Conservation (phyloP, 805 yeast genomes). For the Ogataea naganishii region DNA sequence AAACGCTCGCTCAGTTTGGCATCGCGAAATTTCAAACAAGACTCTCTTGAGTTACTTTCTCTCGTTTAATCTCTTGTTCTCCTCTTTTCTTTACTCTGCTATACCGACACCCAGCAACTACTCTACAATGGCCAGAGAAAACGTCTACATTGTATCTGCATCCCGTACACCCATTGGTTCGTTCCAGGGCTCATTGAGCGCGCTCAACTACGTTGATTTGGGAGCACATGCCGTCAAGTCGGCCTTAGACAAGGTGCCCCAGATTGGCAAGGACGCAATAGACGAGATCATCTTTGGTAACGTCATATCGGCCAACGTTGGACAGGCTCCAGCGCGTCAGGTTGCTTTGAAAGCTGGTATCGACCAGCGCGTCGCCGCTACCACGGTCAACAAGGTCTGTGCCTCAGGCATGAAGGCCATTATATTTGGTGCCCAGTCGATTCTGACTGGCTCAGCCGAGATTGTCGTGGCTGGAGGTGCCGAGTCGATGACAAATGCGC, state of each 20-base stretch:
- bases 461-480: constrained; percentile 96
- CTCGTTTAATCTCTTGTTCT: too few species aligned
- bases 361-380: constrained; percentile 69
- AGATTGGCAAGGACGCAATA: constrained; percentile 65
- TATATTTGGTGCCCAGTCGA: constrained; percentile 84
- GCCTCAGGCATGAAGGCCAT: constrained; percentile 93
- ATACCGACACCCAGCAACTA: too few species aligned
- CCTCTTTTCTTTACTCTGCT: too few species aligned
- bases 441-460: constrained; percentile 82
- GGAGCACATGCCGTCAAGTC: constrained; percentile 91
- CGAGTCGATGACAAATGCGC: constrained; percentile 94
- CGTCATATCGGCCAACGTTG: constrained; percentile 86
- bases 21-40: too few species aligned
- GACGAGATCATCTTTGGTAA: constrained; percentile 92
- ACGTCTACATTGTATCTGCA: constrained; percentile 82
- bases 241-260: constrained; percentile 77
- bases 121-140: constrained; percentile 21
- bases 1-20: too few species aligned
- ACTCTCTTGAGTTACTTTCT: too few species aligned
- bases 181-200: constrained; percentile 75
- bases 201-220: constrained; percentile 72
- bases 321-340: constrained; percentile 98
- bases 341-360: constrained; percentile 90
- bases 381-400: constrained; percentile 94
- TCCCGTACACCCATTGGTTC: constrained; percentile 97